Evolutionary conservation across 2,329 filamentous ascomycete genomes (phyloP).

Genomic region (Cladophialophora psammophila): DNA sequence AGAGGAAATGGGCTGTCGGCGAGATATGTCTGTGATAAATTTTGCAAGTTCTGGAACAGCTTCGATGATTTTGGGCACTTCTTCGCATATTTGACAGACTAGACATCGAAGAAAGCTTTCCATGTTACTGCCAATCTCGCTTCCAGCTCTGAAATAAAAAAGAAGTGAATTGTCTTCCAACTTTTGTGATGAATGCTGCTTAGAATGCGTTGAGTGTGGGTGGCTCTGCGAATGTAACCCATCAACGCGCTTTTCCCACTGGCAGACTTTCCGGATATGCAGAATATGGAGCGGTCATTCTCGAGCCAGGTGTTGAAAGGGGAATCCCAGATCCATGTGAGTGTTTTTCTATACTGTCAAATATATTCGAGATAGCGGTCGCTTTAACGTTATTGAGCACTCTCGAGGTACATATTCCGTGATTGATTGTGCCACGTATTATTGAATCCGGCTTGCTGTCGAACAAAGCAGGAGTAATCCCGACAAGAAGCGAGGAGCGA

Average conservation of each 20-base stretch:
- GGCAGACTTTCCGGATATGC: background rate
- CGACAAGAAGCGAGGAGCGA: background rate
- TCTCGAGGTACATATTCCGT: no score
- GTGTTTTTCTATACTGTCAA: conserved; percentile 5
- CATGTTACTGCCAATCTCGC: conserved; percentile 19
- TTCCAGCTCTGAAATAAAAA: conserved; percentile 24
- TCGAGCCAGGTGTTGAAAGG: conserved; percentile 17
- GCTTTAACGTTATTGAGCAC: no score
- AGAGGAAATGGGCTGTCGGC: no score
- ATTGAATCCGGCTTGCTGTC: no score
- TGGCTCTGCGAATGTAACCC: background rate
- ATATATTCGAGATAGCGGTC: no score
- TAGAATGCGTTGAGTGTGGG: background rate
- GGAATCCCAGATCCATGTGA: conserved; percentile 22
- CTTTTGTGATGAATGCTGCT: background rate
- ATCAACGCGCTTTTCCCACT: background rate
- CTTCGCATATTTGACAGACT: background rate
- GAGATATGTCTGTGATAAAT: no score
- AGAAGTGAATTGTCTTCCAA: conserved; percentile 17
- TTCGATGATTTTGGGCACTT: no score
- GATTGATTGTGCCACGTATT: no score
- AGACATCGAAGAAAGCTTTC: conserved; percentile 13
- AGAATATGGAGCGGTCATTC: conserved; percentile 11
- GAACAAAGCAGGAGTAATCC: background rate
- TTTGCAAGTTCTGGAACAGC: no score